Percentiles rank a stretch among this genome's conserved stretches.
These are phyloP conservation scores for Backusella tarrabulga DNA, from an alignment of 192 early-diverging fungal genomes.

Conservation along the genomic window DNA sequence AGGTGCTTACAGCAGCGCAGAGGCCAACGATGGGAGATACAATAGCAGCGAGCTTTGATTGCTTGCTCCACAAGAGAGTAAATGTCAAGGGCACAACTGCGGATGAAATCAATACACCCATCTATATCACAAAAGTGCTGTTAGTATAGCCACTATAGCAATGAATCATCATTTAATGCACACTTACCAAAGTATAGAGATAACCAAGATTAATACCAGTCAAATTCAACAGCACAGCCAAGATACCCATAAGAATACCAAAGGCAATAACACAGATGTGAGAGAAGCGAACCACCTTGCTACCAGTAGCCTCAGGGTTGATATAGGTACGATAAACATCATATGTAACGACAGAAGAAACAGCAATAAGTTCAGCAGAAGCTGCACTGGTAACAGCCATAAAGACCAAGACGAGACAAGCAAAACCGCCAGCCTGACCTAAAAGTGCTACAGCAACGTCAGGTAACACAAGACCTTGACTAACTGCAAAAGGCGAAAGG, in stretches of 20 bases:
- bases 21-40: constrained; percentile 54
- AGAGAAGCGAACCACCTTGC: constrained; percentile 55
- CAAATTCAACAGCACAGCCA: constrained; percentile 57
- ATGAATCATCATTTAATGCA: not conserved
- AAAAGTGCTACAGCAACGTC: constrained; percentile 62
- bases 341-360: constrained; percentile 71
- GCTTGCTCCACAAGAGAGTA: constrained; percentile 67
- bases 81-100: constrained; percentile 66
- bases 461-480: constrained; percentile 66
- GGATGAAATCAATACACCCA: constrained; percentile 66
- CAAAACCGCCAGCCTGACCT: constrained; percentile 61
- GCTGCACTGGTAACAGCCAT: constrained; percentile 76
- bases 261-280: constrained; percentile 54
- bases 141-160: not conserved
- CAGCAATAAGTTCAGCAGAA: constrained; percentile 73
- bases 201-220: constrained; percentile 71
- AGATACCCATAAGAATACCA: constrained; percentile 69
- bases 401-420: constrained; percentile 65
- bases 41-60: constrained; percentile 53
- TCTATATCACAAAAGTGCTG: constrained; percentile 21
- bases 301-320: constrained; percentile 62
- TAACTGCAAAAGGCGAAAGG: constrained; percentile 53
- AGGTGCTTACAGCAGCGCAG: constrained; percentile 50
- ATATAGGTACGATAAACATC: constrained; percentile 73
- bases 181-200: constrained; percentile 47